Evolutionary conservation across 805 yeast species (phyloP).

Genomic region (Pichia sporocuriosa): DNA sequence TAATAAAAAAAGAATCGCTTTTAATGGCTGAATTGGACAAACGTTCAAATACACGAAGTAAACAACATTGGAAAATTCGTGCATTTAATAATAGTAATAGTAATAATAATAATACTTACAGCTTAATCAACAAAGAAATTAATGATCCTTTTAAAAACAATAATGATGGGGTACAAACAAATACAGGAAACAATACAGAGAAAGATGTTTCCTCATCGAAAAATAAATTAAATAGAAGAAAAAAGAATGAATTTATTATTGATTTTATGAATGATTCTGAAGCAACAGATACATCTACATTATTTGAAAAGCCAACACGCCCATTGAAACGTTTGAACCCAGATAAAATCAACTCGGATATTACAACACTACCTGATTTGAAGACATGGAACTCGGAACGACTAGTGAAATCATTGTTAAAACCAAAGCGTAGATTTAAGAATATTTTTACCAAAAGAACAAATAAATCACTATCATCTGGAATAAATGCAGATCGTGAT

Average conservation of each 20-base stretch:
- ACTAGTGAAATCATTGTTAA: slow-evolving; percentile 60
- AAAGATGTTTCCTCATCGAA: neutral
- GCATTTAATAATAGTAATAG: slow-evolving; percentile 2
- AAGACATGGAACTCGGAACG: slow-evolving; percentile 60
- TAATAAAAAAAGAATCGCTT: neutral
- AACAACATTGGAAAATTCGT: slow-evolving; percentile 11
- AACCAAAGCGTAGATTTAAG: slow-evolving; percentile 39
- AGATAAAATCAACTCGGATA: slow-evolving; percentile 3
- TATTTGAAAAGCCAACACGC: slow-evolving; percentile 12
- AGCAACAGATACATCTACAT: slow-evolving; percentile 21
- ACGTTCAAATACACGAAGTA: neutral
- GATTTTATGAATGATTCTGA: slow-evolving; percentile 21
- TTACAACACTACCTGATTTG: slow-evolving; percentile 28
- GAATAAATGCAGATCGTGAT: slow-evolving; percentile 47
- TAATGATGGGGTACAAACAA: no score
- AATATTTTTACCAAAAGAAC: slow-evolving; percentile 15
- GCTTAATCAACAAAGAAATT: no score
- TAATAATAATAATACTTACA: neutral
- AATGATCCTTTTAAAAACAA: no score
- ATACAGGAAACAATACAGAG: no score
- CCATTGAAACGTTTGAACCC: neutral
- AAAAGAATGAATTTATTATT: slow-evolving; percentile 8
- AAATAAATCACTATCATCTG: neutral
- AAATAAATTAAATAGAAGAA: neutral
- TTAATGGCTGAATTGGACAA: slow-evolving; percentile 7